Evolutionary conservation across 73 alveolate species (phyloP), one percentile per base, ranked within the genome.

Genomic region (Urostyla sp.): DNA sequence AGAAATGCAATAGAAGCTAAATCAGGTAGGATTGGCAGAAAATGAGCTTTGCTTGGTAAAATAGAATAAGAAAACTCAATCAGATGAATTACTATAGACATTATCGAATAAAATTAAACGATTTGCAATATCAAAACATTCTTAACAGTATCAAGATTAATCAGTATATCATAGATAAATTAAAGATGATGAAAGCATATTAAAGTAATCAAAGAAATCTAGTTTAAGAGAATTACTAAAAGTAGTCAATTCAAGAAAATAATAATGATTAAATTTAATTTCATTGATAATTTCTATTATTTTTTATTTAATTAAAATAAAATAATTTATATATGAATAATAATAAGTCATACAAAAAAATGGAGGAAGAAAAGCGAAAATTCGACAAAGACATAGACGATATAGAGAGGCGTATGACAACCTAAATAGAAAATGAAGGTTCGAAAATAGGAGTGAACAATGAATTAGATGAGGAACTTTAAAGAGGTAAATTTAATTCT

Each of bases 331-430:
- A 63, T 27, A 63, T 63, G 79, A 63, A 60, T 63, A 21, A 18
- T 38, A 63, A 63, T 13, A 31, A 38, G 1, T 43, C 50, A 26
- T 63, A 7, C 40, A 63, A 60, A 63, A 60, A 63, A 43, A 57
- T 10, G 16, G 79, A 63, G 79, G 79, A 63, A 23, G 79, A 63
- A 37, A 63, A 63, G 28, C 58, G 79, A 27, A 63, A 50, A 37
- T 63, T 63, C 44, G 79, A 63, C 30, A 27, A 20, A 1, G 23
- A 63, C 4, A 63, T 63, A 6, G 59, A 63, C 16, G 61, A 63
- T 2, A 63, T 63, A 1, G 79, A 63, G 60, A 63, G 44, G 26
- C n/a, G 21, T 8, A 46, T 63, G 8, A 34, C 23, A 18, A 35
- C 76, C 3, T 18, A 63, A 5, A 13, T 27, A 23, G 53, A 43